Conservation (phyloP, 495 filamentous ascomycete genomes). For the Penicillium taxi region DNA sequence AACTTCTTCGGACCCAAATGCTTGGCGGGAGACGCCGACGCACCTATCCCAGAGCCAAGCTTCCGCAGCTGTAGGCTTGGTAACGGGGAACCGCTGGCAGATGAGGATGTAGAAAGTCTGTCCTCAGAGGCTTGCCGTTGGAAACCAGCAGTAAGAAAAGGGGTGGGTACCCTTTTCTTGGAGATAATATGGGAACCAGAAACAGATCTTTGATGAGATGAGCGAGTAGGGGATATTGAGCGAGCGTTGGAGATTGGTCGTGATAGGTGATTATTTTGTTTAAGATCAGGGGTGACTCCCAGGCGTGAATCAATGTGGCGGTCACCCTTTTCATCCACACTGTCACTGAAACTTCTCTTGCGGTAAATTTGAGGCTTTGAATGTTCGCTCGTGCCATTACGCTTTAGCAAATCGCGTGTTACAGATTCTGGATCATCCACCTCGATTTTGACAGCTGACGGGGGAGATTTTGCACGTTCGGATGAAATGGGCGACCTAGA, state of each 20-base stretch:
- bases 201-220: conserved; percentile 51
- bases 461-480: conserved; percentile 17
- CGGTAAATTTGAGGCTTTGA: conserved; percentile 22
- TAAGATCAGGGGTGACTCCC: conserved; percentile 18
- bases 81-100: conserved; percentile 60
- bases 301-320: conserved; percentile 17
- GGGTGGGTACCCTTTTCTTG: conserved; percentile 41
- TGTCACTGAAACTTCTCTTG: conserved; percentile 40
- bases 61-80: conserved; percentile 60
- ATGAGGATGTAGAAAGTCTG: conserved; percentile 65
- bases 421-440: conserved; percentile 24
- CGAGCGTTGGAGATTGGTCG: conserved; percentile 41
- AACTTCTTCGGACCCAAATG: conserved; percentile 67
- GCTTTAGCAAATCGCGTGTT: conserved; percentile 15
- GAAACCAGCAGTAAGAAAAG: conserved; percentile 39
- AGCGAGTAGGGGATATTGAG: conserved; percentile 54
- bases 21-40: conserved; percentile 57
- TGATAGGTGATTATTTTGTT: conserved; percentile 21
- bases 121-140: conserved; percentile 51
- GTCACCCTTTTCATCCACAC: conserved; percentile 29
- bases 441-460: conserved; percentile 32
- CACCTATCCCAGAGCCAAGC: conserved; percentile 49
- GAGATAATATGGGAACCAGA: conserved; percentile 49
- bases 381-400: conserved; percentile 10
- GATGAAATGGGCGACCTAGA: conserved; percentile 22